phyloP scores from a whole-genome alignment of 140 eudicot species.

The Bidens hawaiensis region DNA sequence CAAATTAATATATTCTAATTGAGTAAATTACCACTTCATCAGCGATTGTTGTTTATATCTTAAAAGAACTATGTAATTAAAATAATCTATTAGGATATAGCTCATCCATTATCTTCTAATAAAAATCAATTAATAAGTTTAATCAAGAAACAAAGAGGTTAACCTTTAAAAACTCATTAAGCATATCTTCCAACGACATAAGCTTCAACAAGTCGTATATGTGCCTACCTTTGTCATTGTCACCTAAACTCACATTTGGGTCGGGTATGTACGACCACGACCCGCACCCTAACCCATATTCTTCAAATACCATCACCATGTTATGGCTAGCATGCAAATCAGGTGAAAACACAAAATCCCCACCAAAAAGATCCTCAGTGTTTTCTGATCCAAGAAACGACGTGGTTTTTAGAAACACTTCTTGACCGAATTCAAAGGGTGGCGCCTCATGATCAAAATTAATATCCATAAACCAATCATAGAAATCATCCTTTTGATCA shows the following conservation, averaged over 20 bases:
- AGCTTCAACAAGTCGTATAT: constrained; percentile 26
- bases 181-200: constrained; percentile 33
- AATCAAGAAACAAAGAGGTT: constrained; percentile 30
- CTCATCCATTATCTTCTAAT: neutral
- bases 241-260: constrained; percentile 12
- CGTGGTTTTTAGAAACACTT: neutral
- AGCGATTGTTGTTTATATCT: neutral
- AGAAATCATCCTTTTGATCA: constrained; percentile 1
- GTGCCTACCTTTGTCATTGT: constrained; percentile 2
- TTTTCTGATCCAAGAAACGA: constrained; percentile 10
- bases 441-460: constrained; percentile 7
- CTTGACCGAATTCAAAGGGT: constrained; percentile 15
- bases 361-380: constrained; percentile 30
- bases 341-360: constrained; percentile 27
- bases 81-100: neutral
- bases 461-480: constrained; percentile 19
- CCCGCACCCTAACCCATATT: constrained; percentile 17
- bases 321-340: constrained; percentile 30
- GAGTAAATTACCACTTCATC: too few relatives aligned
- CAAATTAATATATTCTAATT: too few relatives aligned
- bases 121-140: neutral
- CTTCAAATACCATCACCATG: constrained; percentile 23
- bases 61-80: neutral
- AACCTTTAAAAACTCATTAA: constrained; percentile 27
- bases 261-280: constrained; percentile 21